Evolutionary conservation across 2,329 filamentous ascomycete species (phyloP).

Genomic region (Thermochaetoides dissita): DNA sequence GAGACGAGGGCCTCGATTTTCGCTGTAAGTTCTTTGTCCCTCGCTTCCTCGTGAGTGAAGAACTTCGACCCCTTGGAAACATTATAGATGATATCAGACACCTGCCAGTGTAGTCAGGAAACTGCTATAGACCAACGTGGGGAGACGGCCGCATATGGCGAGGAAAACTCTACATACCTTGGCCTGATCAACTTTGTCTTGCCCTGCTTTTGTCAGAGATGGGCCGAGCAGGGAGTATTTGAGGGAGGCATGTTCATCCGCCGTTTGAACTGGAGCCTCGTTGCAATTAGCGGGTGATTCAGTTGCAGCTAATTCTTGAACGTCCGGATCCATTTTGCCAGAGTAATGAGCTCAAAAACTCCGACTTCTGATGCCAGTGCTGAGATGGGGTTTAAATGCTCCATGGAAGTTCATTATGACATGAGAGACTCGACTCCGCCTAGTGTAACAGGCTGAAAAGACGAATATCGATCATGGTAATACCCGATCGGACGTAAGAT

Average conservation of each 20-base stretch:
- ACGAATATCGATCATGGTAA: too few species aligned
- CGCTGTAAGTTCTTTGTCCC: slow-evolving; percentile 67
- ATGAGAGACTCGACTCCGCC: too few species aligned
- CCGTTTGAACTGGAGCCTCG: not conserved
- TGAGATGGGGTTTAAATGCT: not conserved
- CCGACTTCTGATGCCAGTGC: not conserved
- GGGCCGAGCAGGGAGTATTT: slow-evolving; percentile 86
- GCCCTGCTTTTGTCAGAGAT: slow-evolving; percentile 83
- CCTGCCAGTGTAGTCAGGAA: slow-evolving; percentile 28
- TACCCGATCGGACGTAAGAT: too few species aligned
- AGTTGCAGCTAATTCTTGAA: not conserved
- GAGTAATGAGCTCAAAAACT: not conserved
- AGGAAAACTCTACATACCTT: slow-evolving; percentile 39
- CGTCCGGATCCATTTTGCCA: slow-evolving; percentile 12
- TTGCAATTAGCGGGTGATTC: not conserved
- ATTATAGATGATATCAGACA: slow-evolving; percentile 94
- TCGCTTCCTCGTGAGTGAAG: slow-evolving; percentile 78
- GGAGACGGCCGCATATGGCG: not conserved
- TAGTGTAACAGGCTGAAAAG: too few species aligned
- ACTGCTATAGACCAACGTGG: too few species aligned
- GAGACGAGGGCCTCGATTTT: slow-evolving; percentile 72
- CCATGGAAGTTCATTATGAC: too few species aligned
- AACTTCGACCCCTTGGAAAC: slow-evolving; percentile 93
- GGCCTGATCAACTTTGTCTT: slow-evolving; percentile 82
- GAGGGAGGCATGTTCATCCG: slow-evolving; percentile 41